phyloP scores from a whole-genome alignment of 768 basidiomycete genomes.

The Macrolepiota fuliginosa region DNA sequence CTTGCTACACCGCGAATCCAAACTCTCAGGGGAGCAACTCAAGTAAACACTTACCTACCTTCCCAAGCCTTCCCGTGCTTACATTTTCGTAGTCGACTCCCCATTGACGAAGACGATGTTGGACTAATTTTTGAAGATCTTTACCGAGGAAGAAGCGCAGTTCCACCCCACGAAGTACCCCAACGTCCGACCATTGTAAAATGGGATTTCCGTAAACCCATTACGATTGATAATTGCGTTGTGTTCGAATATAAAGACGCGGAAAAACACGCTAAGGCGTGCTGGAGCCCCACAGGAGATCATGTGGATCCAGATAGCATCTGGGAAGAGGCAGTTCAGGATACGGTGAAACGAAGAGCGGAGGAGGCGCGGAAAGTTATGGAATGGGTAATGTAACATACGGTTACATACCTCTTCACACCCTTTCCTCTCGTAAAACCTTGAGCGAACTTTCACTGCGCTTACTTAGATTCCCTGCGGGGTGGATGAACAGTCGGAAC shows the following conservation, averaged over 20 bases:
- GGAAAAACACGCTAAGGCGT: slow-evolving; percentile 57
- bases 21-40: slow-evolving; percentile 56
- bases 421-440: neutral
- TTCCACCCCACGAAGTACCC: slow-evolving; percentile 78
- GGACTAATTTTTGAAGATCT: slow-evolving; percentile 86
- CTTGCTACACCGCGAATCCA: slow-evolving; percentile 71
- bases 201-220: slow-evolving; percentile 69
- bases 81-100: slow-evolving; percentile 51
- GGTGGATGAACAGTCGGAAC: too few species aligned
- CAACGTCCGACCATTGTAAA: slow-evolving; percentile 71
- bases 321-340: slow-evolving; percentile 68
- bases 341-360: slow-evolving; percentile 53
- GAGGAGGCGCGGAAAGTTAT: slow-evolving; percentile 57
- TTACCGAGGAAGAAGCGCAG: slow-evolving; percentile 69
- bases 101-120: slow-evolving; percentile 82
- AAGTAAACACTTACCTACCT: slow-evolving; percentile 42
- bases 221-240: slow-evolving; percentile 81
- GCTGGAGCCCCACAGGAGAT: slow-evolving; percentile 28
- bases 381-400: slow-evolving; percentile 47
- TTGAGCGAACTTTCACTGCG: neutral
- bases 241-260: slow-evolving; percentile 79
- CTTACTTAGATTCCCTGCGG: too few species aligned
- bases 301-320: slow-evolving; percentile 46
- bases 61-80: neutral
- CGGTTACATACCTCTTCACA: neutral